Evolutionary conservation across 2,329 filamentous ascomycete species (phyloP), one percentile per base, ranked within the genome.

Genomic region (Fonsecaea pedrosoi): DNA sequence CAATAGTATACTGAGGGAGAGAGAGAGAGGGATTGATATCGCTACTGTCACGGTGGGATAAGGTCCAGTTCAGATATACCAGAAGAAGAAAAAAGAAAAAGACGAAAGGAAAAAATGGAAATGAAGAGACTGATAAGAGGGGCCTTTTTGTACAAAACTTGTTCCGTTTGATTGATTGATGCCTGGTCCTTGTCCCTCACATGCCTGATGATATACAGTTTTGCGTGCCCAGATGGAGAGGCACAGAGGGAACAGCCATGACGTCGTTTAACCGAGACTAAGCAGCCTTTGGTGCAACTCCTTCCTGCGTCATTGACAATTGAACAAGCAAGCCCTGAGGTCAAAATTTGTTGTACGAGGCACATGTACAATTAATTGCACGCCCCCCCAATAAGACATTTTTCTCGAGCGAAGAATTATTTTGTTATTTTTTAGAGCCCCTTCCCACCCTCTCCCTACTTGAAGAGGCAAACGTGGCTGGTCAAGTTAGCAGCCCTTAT

Each of bases 401-500:
- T 60, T 40, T 38, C 18, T 25, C 55, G 60, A 68, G 65, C 62
- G 65, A 64, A 69, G 68, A 69, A 67, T 69, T 70, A 66, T 54
- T 65, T 63, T 68, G 60, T 62, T 62, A 67, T 64, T 57, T 69
- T 66, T 54, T 18, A 10, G 59, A 10, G 35, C 50, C 59, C 54
- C 42, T 42, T 15, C 48, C n/a, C 18, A 10, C 21, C n/a, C 18
- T 18, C 21, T 21, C 13, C 34, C 21, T 34, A 10, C 30, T 2
- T 7, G 10, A 38, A 34, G 45, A 45, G 25, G 56, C n/a, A 57
- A 53, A 37, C 5, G 30, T 21, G 59, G 68, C 70, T 72, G 71
- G 68, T 66, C 71, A 72, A 62, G 71, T 72, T 72, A 72, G 69
- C 71, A 72, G 70, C 70, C 69, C 53, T 60, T 35, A 21, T 37